These are phyloP conservation scores for Arthrinium phaeospermum DNA, from an alignment of 2,329 filamentous ascomycete species.

Conservation along the genomic window DNA sequence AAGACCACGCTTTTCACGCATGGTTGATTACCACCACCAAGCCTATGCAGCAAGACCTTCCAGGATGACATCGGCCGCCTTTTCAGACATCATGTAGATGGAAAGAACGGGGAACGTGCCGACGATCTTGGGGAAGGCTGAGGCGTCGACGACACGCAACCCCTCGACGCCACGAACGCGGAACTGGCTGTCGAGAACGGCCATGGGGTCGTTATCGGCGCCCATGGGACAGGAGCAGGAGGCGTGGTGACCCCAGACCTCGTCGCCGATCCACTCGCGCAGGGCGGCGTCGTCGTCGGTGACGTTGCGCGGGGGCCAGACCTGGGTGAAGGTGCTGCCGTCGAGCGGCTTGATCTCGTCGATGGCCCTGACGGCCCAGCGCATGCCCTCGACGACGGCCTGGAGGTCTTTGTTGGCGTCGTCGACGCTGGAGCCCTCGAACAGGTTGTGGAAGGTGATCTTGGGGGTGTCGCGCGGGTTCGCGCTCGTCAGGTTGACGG, in stretches of 20 bases:
- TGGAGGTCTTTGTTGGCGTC: slow-evolving; percentile 42
- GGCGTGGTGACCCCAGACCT: slow-evolving; percentile 64
- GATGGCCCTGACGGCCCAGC: slow-evolving; percentile 46
- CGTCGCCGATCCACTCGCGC: slow-evolving; percentile 53
- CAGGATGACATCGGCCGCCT: slow-evolving; percentile 60
- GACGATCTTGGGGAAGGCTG: slow-evolving; percentile 53
- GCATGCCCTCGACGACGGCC: slow-evolving; percentile 53
- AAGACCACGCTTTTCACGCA: not conserved
- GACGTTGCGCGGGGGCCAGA: slow-evolving; percentile 48
- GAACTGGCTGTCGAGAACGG: slow-evolving; percentile 62
- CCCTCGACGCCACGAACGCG: slow-evolving; percentile 58
- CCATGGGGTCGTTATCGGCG: slow-evolving; percentile 53
- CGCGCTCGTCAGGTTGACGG: slow-evolving; percentile 59
- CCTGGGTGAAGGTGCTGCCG: slow-evolving; percentile 43
- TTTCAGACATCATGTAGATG: slow-evolving; percentile 62
- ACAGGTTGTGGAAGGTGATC: slow-evolving; percentile 62
- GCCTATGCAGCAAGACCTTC: slow-evolving; percentile 2
- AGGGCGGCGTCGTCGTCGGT: slow-evolving; percentile 44
- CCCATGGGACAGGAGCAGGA: slow-evolving; percentile 62
- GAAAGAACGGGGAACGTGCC: slow-evolving; percentile 56
- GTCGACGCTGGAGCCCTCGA: slow-evolving; percentile 43
- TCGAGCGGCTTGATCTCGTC: slow-evolving; percentile 29
- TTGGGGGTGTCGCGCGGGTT: slow-evolving; percentile 64
- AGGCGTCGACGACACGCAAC: slow-evolving; percentile 65
- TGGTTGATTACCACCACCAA: no score